These are phyloP conservation scores for Paramarasmius palmivorus DNA, from an alignment of 1,284 basidiomycete genomes.

Conservation along the genomic window DNA sequence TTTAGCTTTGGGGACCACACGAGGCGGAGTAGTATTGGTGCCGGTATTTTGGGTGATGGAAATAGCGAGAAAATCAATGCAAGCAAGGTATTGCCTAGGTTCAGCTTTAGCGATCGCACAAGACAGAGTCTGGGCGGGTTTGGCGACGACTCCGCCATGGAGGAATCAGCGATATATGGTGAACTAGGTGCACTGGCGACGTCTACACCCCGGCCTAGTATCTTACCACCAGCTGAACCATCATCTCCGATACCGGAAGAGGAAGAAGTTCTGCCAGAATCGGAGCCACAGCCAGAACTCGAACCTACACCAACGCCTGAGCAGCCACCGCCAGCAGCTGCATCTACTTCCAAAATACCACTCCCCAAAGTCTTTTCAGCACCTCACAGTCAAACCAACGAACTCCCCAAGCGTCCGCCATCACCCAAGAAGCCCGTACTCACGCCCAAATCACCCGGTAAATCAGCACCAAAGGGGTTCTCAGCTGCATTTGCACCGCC, in stretches of 20 bases:
- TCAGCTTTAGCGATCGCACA: conserved; percentile 28
- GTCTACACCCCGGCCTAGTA: conserved; percentile 13
- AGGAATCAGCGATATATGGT: conserved; percentile 42
- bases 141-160: conserved; percentile 43
- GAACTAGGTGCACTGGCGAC: conserved; percentile 8
- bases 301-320: background rate
- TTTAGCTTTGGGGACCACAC: too few relatives aligned
- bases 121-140: conserved; percentile 1
- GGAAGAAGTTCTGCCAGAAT: background rate
- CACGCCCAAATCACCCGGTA: conserved; percentile 25
- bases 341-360: background rate
- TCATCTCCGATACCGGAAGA: background rate
- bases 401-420: conserved; percentile 12
- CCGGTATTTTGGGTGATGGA: too few relatives aligned
- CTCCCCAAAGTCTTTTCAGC: conserved; percentile 11
- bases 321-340: background rate
- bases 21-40: too few relatives aligned
- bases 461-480: conserved; percentile 37
- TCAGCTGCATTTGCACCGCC: conserved; percentile 70
- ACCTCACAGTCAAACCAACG: conserved; percentile 22
- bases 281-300: conserved; percentile 17
- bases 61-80: too few relatives aligned
- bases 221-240: background rate
- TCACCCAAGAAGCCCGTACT: conserved; percentile 9
- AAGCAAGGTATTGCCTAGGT: conserved; percentile 38